Conservation (phyloP, 768 basidiomycete genomes). For the Cyclocybe aegerita region DNA sequence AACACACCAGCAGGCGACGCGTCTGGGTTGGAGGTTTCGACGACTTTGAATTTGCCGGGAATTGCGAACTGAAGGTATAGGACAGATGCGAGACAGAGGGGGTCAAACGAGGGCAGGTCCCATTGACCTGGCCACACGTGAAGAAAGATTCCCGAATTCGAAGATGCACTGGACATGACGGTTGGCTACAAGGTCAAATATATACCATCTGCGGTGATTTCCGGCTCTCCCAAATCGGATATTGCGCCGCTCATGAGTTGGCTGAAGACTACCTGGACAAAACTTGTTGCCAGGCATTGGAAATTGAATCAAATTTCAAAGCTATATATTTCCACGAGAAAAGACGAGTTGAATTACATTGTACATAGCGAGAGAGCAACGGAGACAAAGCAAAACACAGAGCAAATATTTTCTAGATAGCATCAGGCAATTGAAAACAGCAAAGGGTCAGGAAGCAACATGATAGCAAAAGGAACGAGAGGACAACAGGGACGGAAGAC, state of each 20-base stretch:
- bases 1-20: constrained; percentile 69
- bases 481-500: not conserved
- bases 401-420: not conserved
- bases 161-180: constrained; percentile 9
- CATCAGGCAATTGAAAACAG: not conserved
- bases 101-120: constrained; percentile 66
- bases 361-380: no score
- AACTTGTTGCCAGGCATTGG: no score
- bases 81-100: constrained; percentile 61
- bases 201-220: not conserved
- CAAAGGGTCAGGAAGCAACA: not conserved
- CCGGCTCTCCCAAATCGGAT: no score
- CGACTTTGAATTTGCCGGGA: constrained; percentile 65
- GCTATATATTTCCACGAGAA: no score
- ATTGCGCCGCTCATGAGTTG: no score
- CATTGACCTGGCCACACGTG: constrained; percentile 73
- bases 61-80: constrained; percentile 68
- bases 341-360: no score
- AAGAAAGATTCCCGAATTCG: constrained; percentile 33
- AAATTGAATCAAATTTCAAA: no score
- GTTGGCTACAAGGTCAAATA: not conserved
- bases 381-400: not conserved
- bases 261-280: no score
- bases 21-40: constrained; percentile 68
- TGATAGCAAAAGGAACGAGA: not conserved